Percentiles rank a stretch among this genome's conserved stretches.
phyloP scores from a whole-genome alignment of 768 basidiomycete species.

The Symmetrospora coprosmae region DNA sequence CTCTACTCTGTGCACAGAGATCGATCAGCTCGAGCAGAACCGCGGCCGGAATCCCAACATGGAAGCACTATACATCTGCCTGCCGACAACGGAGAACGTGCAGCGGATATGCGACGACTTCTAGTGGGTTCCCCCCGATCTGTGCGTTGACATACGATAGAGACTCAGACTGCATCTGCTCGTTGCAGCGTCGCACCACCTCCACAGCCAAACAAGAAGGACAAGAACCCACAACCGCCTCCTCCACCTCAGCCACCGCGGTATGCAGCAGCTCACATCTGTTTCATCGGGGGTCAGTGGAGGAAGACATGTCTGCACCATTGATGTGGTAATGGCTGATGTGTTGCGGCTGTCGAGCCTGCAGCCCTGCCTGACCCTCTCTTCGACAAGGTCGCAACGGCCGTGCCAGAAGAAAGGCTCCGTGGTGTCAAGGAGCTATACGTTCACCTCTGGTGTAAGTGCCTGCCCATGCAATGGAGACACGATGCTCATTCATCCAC shows the following conservation, averaged over 20 bases:
- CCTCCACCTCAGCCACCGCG: conserved; percentile 40
- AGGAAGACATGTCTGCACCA: not conserved
- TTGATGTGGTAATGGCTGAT: no score
- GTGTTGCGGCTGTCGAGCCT: not conserved
- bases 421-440: conserved; percentile 69
- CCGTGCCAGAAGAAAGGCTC: conserved; percentile 63
- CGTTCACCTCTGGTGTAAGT: conserved; percentile 81
- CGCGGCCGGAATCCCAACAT: conserved; percentile 71
- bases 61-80: conserved; percentile 84
- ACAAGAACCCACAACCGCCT: conserved; percentile 24
- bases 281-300: conserved; percentile 74
- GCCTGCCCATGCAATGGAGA: not conserved
- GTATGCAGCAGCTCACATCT: conserved; percentile 74
- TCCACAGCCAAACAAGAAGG: conserved; percentile 6
- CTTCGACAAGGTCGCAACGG: conserved; percentile 58
- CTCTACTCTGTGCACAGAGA: conserved; percentile 46
- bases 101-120: conserved; percentile 83
- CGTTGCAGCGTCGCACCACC: conserved; percentile 6
- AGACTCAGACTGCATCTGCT: no score
- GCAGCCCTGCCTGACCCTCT: conserved; percentile 63
- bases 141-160: no score
- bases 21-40: conserved; percentile 72
- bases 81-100: conserved; percentile 88
- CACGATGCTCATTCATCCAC: not conserved
- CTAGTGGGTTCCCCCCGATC: conserved; percentile 32